Conservation (phyloP, 2,329 filamentous ascomycete genomes). For the Nothophoma quercina region DNA sequence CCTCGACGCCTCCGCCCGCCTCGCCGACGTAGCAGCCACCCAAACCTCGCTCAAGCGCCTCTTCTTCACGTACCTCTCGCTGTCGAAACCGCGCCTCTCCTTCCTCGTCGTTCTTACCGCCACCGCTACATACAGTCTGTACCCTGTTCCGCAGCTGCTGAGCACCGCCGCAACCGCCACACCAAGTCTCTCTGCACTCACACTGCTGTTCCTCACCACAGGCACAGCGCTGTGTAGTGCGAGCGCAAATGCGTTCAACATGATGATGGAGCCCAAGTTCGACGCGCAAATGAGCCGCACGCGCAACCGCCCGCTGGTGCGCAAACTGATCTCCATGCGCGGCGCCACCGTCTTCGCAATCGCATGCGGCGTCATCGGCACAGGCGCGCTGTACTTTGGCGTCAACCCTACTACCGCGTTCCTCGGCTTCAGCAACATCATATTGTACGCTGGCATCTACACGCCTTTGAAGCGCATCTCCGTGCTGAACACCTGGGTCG, state of each 20-base stretch:
- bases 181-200: conserved; percentile 87
- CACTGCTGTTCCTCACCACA: conserved; percentile 87
- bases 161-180: conserved; percentile 70
- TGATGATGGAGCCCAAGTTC: conserved; percentile 91
- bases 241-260: conserved; percentile 93
- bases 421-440: conserved; percentile 83
- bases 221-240: conserved; percentile 91
- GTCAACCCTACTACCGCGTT: conserved; percentile 94
- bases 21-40: conserved; percentile 64
- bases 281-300: conserved; percentile 96
- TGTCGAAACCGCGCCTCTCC: conserved; percentile 94
- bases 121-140: conserved; percentile 89
- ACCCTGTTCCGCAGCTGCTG: conserved; percentile 88
- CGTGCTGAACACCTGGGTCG: conserved; percentile 92
- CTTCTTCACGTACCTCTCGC: conserved; percentile 81
- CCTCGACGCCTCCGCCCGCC: conserved; percentile 67
- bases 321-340: conserved; percentile 75
- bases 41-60: conserved; percentile 68
- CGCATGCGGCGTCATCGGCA: conserved; percentile 72
- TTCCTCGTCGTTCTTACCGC: conserved; percentile 90
- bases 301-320: conserved; percentile 85
- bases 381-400: conserved; percentile 80
- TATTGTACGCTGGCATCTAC: conserved; percentile 89
- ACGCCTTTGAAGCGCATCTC: conserved; percentile 90
- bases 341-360: conserved; percentile 81